phyloP scores from a whole-genome alignment of 768 basidiomycete species.

The Tulasnella sp. region DNA sequence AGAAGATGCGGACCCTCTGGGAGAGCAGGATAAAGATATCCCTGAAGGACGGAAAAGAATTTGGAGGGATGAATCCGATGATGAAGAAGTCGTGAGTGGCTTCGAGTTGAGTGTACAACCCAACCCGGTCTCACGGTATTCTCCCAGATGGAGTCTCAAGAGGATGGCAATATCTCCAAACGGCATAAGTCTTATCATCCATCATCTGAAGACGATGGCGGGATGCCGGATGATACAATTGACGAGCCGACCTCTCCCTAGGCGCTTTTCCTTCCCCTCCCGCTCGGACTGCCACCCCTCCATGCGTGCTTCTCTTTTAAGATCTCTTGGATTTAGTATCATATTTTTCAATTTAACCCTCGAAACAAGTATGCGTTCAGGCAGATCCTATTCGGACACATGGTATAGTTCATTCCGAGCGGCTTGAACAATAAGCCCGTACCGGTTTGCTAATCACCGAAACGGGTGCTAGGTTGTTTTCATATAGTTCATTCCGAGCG shows the following conservation, averaged over 20 bases:
- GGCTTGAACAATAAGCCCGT: background rate
- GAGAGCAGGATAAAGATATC: background rate
- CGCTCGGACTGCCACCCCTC: background rate
- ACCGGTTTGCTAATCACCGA: background rate
- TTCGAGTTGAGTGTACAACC: no score
- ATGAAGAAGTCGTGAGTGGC: constrained; percentile 1
- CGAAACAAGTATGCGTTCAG: background rate
- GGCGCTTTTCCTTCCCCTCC: background rate
- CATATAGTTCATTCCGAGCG: no score
- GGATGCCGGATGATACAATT: background rate
- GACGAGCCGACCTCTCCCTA: background rate
- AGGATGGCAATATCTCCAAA: background rate
- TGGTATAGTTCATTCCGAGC: background rate
- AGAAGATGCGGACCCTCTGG: background rate
- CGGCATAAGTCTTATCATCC: constrained; percentile 7
- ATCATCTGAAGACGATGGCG: constrained; percentile 18
- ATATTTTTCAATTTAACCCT: background rate
- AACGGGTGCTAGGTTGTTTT: background rate
- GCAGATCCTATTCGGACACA: background rate
- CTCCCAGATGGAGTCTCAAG: background rate
- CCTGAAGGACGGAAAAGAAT: background rate
- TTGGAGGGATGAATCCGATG: constrained; percentile 4
- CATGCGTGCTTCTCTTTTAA: background rate
- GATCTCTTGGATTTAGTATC: background rate
- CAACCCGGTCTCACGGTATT: background rate